Percentiles rank a stretch among this genome's conserved stretches.
phyloP scores from a whole-genome alignment of 2,329 filamentous ascomycete species.

The Talaromyces sp. region DNA sequence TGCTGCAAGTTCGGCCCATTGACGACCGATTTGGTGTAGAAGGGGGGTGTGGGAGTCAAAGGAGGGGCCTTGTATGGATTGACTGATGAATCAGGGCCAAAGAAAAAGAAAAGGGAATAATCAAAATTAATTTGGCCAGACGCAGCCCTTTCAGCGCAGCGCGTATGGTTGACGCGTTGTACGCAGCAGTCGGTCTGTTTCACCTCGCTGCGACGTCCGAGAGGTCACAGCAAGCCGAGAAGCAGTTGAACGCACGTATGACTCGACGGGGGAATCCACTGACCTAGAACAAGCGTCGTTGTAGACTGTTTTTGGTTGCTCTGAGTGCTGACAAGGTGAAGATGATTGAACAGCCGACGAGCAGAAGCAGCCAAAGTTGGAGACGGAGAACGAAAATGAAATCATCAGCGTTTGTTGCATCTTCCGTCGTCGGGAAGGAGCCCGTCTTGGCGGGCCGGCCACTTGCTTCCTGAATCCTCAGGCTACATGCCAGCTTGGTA shows the following conservation, averaged over 20 bases:
- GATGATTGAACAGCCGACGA: not conserved
- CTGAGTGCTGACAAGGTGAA: not conserved
- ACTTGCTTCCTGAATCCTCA: not conserved
- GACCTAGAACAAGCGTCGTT: constrained; percentile 8
- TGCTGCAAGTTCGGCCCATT: constrained; percentile 12
- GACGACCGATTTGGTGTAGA: not conserved
- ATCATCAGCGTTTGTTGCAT: not conserved
- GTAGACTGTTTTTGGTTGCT: not conserved
- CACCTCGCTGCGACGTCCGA: constrained; percentile 14
- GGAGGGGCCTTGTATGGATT: constrained; percentile 8
- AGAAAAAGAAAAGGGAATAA: constrained; percentile 10
- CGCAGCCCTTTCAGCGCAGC: constrained; percentile 7
- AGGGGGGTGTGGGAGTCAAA: constrained; percentile 3
- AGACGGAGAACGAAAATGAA: not conserved
- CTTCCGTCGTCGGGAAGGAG: not conserved
- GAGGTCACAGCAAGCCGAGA: not conserved
- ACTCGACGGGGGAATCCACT: constrained; percentile 2
- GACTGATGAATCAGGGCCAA: not conserved
- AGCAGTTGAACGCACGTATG: constrained; percentile 1
- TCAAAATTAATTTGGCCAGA: constrained; percentile 14
- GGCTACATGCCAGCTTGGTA: not conserved
- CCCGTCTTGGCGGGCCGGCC: not conserved
- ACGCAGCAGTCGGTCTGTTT: constrained; percentile 15
- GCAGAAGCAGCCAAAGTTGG: not conserved
- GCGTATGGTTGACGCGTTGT: constrained; percentile 18